A percentile compares a stretch with the other conserved stretches of the same genome.
phyloP scores from a whole-genome alignment of 139 green algal species.

The Coelastrella sp. region DNA sequence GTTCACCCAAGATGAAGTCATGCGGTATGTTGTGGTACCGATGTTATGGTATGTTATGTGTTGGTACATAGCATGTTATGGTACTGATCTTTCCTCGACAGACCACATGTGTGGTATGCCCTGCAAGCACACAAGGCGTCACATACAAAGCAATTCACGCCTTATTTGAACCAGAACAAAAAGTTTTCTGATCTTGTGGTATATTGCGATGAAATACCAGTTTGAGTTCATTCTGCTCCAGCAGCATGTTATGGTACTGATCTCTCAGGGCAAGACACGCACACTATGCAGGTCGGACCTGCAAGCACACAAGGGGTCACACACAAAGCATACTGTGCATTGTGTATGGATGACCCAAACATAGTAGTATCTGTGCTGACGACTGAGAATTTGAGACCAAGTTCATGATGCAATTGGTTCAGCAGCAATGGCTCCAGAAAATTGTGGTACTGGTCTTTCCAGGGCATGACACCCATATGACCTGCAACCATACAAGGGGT shows the following conservation, averaged over 20 bases:
- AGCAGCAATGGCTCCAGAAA: constrained; percentile 48
- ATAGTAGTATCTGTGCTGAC: neutral
- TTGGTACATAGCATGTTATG: no score
- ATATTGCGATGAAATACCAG: no score
- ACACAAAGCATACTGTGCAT: no score
- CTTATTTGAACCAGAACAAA: no score
- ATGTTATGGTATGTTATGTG: no score
- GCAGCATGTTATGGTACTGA: constrained; percentile 33
- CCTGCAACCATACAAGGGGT: neutral
- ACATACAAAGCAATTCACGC: no score
- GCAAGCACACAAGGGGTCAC: neutral
- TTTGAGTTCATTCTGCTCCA: no score
- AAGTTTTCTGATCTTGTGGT: no score
- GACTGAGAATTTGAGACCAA: no score
- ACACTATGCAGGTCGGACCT: neutral
- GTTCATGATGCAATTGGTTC: constrained; percentile 37
- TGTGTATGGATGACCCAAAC: no score
- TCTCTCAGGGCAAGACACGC: constrained; percentile 15
- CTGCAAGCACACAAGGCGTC: neutral
- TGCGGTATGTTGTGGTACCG: no score
- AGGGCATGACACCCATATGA: constrained; percentile 25
- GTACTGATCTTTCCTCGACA: neutral
- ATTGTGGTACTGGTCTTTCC: constrained; percentile 17
- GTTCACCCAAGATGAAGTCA: no score
- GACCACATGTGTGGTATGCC: neutral